Evolutionary conservation across 2,329 filamentous ascomycete genomes (phyloP).

Genomic region (Colletotrichum incanum): DNA sequence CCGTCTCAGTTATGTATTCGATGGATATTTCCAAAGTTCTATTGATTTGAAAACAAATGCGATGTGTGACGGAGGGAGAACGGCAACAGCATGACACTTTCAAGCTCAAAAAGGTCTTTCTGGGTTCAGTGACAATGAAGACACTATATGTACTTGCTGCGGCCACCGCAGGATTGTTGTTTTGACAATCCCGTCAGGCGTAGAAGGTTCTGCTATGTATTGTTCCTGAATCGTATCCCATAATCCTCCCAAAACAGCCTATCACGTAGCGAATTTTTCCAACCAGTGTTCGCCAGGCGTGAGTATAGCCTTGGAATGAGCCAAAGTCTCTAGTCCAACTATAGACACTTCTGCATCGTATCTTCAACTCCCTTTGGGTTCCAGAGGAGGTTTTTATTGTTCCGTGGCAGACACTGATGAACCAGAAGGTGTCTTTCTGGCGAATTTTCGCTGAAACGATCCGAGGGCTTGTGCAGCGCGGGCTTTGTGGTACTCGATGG

Average conservation of each 20-base stretch:
- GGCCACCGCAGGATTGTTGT: background rate
- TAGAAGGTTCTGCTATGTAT: no score
- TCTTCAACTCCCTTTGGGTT: background rate
- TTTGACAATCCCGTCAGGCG: background rate
- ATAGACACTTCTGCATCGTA: no score
- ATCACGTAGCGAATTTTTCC: background rate
- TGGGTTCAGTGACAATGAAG: no score
- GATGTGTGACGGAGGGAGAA: background rate
- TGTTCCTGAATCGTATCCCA: background rate
- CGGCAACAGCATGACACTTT: background rate
- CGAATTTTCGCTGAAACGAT: constrained; percentile 26
- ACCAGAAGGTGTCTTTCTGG: background rate
- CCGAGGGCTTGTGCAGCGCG: constrained; percentile 19
- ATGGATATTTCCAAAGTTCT: background rate
- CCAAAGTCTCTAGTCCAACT: background rate
- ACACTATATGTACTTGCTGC: background rate
- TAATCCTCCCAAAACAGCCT: background rate
- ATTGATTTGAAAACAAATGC: background rate
- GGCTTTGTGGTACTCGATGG: constrained; percentile 23
- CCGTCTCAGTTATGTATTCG: background rate
- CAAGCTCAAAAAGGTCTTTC: background rate
- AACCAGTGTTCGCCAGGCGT: background rate
- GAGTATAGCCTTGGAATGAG: background rate
- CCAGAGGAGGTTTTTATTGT: background rate
- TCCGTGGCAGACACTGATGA: background rate